Evolutionary conservation across 495 filamentous ascomycete species (phyloP), one percentile per base, ranked within the genome.

Genomic region (Penicillium fimorum): DNA sequence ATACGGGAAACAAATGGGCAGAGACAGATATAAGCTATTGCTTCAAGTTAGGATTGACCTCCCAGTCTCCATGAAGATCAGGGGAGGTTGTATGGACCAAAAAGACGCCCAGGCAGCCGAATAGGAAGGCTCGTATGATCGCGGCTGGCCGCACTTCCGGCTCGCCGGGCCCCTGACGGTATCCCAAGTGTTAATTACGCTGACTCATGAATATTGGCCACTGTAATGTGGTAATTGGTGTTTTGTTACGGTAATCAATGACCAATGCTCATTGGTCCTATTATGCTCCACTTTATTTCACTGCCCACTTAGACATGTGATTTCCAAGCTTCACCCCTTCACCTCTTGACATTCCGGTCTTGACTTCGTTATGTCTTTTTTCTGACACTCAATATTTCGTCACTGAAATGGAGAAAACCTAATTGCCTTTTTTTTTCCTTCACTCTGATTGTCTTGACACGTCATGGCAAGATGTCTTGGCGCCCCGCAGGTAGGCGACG

Each of bases 101-200:
- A 22, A 18, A 40, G 11, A 27, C 32, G 27, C 4, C 40, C 13
- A 49, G 32, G 47, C 50, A 52, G 50, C 27, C 50, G n/a, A 30
- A 51, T 45, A 22, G 42, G 42, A 46, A 35, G 43, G 18, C 32
- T 76, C 70, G 73, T 74, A 76, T 76, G 73, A 76, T 76, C 71
- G 65, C 73, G 73, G 73, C 66, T 65, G 51, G 43, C 55, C 57
- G 63, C 64, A 53, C 55, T 74, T 74, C 72, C 73, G 72, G 63
- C 65, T 65, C 57, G 44, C 64, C 64, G 63, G 62, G 41, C 18
- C 30, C 46, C 41, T 45, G 45, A 47, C 8, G 37, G 33, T 45
- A 43, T 50, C 61, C 55, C 22, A 32, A n/a, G 42, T 33, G 53
- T 51, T 46, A 43, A 37, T 38, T 43, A n/a, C 60, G 42, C 20